Percentiles rank a stretch among this genome's conserved stretches.
Evolutionary conservation across 1,284 basidiomycete species (phyloP).

Genomic region (Vanrija sp.): DNA sequence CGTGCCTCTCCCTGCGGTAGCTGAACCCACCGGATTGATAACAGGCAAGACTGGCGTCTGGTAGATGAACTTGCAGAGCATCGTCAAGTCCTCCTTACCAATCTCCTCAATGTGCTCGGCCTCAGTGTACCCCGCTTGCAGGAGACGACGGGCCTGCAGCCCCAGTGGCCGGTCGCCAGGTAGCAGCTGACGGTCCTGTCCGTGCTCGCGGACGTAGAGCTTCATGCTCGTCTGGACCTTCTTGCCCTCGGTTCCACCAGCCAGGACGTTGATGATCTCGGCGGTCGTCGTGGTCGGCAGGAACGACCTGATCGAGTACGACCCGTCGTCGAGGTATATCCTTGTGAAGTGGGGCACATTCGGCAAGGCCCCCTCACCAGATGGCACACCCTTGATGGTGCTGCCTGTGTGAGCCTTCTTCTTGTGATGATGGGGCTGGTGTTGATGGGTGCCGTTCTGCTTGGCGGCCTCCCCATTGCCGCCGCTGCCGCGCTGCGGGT

Average conservation of each 20-base stretch:
- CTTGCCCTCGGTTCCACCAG: conserved; percentile 51
- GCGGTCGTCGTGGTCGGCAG: conserved; percentile 65
- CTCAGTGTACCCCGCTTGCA: conserved; percentile 86
- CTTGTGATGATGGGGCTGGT: not conserved
- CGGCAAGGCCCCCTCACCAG: not conserved
- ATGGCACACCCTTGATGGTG: conserved; percentile 2
- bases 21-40: conserved; percentile 56
- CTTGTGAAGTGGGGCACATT: conserved; percentile 54
- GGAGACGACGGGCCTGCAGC: conserved; percentile 76
- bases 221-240: conserved; percentile 60
- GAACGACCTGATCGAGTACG: conserved; percentile 68
- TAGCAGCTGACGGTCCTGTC: conserved; percentile 76
- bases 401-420: not conserved
- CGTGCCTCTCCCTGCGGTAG: conserved; percentile 18
- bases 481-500: not conserved
- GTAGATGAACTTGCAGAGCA: conserved; percentile 82
- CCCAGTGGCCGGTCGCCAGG: conserved; percentile 79
- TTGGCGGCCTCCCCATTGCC: not conserved
- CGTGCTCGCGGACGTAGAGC: conserved; percentile 76
- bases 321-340: conserved; percentile 72
- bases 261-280: conserved; percentile 62
- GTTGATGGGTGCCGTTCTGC: not conserved
- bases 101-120: conserved; percentile 76
- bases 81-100: conserved; percentile 75
- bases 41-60: conserved; percentile 53